Evolutionary conservation across 2,329 filamentous ascomycete species (phyloP).

Genomic region (Colletotrichum chlorophyti): DNA sequence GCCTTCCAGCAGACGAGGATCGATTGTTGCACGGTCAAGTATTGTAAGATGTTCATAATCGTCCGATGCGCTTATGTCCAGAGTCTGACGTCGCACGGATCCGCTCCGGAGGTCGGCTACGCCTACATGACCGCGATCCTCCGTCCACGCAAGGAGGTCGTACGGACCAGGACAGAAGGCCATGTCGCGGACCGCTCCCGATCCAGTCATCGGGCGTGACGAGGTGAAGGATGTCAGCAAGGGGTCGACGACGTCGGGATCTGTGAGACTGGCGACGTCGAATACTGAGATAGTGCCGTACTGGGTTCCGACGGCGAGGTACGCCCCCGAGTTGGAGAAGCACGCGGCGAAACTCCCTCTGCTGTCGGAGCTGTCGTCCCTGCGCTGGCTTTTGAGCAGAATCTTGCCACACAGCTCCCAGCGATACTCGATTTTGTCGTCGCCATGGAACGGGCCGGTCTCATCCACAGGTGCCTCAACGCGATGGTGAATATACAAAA

Average conservation of each 20-base stretch:
- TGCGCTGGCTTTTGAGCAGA: slow-evolving; percentile 63
- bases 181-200: slow-evolving; percentile 89
- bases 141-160: slow-evolving; percentile 92
- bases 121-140: slow-evolving; percentile 80
- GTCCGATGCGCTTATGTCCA: slow-evolving; percentile 67
- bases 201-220: slow-evolving; percentile 72
- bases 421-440: slow-evolving; percentile 42
- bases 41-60: slow-evolving; percentile 63
- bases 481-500: slow-evolving; percentile 81
- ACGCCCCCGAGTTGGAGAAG: slow-evolving; percentile 74
- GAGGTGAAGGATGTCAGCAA: slow-evolving; percentile 80
- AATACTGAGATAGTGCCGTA: slow-evolving; percentile 82
- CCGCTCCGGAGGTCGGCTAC: slow-evolving; percentile 75
- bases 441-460: slow-evolving; percentile 30
- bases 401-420: slow-evolving; percentile 61
- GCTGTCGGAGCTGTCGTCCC: slow-evolving; percentile 60
- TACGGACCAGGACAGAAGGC: slow-evolving; percentile 88
- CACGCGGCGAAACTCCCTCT: slow-evolving; percentile 79
- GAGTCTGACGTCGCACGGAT: slow-evolving; percentile 71
- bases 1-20: slow-evolving; percentile 57
- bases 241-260: slow-evolving; percentile 56
- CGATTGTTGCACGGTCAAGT: slow-evolving; percentile 61
- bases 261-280: slow-evolving; percentile 58
- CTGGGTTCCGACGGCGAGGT: slow-evolving; percentile 80
- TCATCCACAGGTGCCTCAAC: slow-evolving; percentile 42